Evolutionary conservation across 352 stramenopile genomes (phyloP).

Genomic region (Pythium brachiatum): DNA sequence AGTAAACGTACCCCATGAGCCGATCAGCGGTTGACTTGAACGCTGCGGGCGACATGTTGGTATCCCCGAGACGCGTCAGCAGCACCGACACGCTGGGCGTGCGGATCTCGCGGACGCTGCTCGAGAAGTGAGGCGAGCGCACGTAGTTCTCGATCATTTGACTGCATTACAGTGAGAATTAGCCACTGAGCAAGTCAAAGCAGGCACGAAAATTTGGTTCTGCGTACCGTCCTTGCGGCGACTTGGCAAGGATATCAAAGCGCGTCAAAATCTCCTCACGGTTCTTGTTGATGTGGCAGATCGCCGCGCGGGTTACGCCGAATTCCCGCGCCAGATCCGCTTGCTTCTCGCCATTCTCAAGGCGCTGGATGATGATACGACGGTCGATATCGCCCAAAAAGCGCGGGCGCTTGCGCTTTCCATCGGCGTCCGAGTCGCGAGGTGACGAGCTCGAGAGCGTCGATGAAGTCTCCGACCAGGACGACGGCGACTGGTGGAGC

Average conservation of each 20-base stretch:
- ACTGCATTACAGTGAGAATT: conserved; percentile 9
- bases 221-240: conserved; percentile 48
- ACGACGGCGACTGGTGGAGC: neutral
- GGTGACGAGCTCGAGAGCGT: conserved; percentile 20
- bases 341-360: conserved; percentile 68
- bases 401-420: conserved; percentile 39
- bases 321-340: conserved; percentile 56
- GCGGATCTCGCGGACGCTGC: conserved; percentile 42
- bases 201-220: neutral
- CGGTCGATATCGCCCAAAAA: conserved; percentile 60
- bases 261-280: conserved; percentile 65
- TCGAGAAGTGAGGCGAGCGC: conserved; percentile 22
- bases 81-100: conserved; percentile 20
- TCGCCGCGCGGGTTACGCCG: conserved; percentile 62
- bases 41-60: neutral
- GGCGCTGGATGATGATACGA: conserved; percentile 63
- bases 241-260: conserved; percentile 57
- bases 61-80: conserved; percentile 18
- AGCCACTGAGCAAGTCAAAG: neutral
- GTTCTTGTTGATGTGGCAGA: conserved; percentile 84
- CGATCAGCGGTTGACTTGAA: conserved; percentile 22
- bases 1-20: conserved; percentile 15
- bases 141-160: conserved; percentile 38
- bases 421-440: conserved; percentile 5
- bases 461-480: conserved; percentile 19